Evolutionary conservation across 2,329 filamentous ascomycete species (phyloP).

Genomic region (Fusarium caatingaense): DNA sequence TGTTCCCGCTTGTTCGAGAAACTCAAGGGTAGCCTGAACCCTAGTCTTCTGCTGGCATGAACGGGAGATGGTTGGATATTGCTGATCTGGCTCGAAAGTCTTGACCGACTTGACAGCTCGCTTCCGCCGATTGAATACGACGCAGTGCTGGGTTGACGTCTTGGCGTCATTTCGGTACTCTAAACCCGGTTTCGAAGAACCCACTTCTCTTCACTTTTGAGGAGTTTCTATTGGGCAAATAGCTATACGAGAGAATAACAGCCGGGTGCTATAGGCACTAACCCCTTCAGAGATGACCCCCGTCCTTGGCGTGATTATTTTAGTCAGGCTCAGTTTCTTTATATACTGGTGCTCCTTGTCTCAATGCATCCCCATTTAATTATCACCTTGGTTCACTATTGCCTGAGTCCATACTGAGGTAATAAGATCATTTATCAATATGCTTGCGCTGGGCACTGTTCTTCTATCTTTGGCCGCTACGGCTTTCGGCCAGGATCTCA

Average conservation of each 20-base stretch:
- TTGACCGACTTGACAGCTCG: not conserved
- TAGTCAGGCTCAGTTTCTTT: not conserved
- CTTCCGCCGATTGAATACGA: not conserved
- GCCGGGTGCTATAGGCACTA: not conserved
- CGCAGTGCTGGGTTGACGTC: not conserved
- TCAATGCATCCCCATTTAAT: not conserved
- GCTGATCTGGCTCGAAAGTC: not conserved
- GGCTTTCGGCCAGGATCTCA: not conserved
- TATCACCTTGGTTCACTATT: not conserved
- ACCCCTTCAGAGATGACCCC: not conserved
- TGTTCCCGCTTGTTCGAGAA: not conserved
- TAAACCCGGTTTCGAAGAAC: not conserved
- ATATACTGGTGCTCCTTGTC: not conserved
- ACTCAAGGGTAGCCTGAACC: not conserved
- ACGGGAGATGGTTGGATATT: not conserved
- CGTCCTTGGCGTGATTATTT: not conserved
- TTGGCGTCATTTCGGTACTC: not conserved
- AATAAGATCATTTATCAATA: not conserved
- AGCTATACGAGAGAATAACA: not conserved
- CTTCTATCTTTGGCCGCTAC: not conserved
- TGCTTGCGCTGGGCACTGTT: not conserved
- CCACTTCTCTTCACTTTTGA: not conserved
- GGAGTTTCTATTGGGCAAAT: not conserved
- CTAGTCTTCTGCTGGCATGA: not conserved
- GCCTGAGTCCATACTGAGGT: fast-evolving